Evolutionary conservation across 495 filamentous ascomycete species (phyloP).

Genomic region (Penicillium steckii): DNA sequence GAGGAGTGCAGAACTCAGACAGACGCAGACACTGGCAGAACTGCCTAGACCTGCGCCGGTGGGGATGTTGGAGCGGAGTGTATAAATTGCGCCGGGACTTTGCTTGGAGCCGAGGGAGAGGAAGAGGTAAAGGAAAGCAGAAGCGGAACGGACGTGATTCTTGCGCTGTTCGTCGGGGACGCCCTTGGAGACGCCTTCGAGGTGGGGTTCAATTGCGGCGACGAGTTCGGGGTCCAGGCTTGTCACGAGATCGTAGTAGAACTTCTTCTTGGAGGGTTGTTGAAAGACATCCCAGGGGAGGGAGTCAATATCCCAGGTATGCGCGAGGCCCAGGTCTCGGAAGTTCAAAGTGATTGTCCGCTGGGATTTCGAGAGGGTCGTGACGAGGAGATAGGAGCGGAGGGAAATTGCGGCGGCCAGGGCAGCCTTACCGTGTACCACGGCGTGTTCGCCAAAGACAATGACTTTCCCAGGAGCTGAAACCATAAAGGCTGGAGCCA

Average conservation of each 20-base stretch:
- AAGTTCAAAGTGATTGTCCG: slow-evolving; percentile 83
- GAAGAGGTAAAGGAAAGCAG: slow-evolving; percentile 89
- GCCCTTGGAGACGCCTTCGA: slow-evolving; percentile 63
- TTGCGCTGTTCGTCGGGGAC: slow-evolving; percentile 66
- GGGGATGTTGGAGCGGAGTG: slow-evolving; percentile 89
- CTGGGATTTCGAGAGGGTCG: slow-evolving; percentile 80
- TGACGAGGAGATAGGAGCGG: slow-evolving; percentile 92
- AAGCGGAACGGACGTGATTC: slow-evolving; percentile 75
- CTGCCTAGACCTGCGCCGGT: slow-evolving; percentile 90
- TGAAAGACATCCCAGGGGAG: slow-evolving; percentile 84
- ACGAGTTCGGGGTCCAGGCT: slow-evolving; percentile 79
- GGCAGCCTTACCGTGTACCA: slow-evolving; percentile 93
- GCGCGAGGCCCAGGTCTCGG: slow-evolving; percentile 78
- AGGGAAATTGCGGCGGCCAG: slow-evolving; percentile 93
- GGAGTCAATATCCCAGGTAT: slow-evolving; percentile 89
- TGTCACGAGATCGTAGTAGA: slow-evolving; percentile 86
- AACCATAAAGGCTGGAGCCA: slow-evolving; percentile 91
- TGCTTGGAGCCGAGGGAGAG: slow-evolving; percentile 77
- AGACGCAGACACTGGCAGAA: slow-evolving; percentile 89
- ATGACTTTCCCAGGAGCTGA: slow-evolving; percentile 98
- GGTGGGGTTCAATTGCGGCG: slow-evolving; percentile 72
- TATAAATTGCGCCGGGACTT: slow-evolving; percentile 81
- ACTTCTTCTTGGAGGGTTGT: slow-evolving; percentile 80
- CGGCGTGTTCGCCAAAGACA: slow-evolving; percentile 94
- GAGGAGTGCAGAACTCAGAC: slow-evolving; percentile 80